These are phyloP conservation scores for Coemansia sp. DNA, from an alignment of 192 early-diverging fungal genomes.

Conservation along the genomic window DNA sequence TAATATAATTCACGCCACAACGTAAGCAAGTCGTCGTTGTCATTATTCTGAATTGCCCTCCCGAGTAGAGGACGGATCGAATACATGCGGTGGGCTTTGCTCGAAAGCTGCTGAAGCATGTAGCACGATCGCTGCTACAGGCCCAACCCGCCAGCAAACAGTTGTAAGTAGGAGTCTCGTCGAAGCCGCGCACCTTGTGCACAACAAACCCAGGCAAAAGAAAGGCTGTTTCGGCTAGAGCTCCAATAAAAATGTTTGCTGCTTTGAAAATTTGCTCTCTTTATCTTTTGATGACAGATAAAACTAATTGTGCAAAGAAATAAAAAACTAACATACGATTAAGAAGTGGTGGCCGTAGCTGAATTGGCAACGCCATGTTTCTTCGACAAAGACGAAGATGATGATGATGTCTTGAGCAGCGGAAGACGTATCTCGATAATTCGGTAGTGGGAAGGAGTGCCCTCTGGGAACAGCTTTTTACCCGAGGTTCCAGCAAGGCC, in stretches of 20 bases:
- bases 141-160: conserved; percentile 61
- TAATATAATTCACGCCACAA: too few species aligned
- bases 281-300: too few species aligned
- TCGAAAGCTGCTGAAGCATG: conserved; percentile 67
- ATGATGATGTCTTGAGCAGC: conserved; percentile 25
- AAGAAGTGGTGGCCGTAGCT: neutral
- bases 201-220: conserved; percentile 49
- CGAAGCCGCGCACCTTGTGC: conserved; percentile 52
- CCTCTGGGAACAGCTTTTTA: conserved; percentile 38
- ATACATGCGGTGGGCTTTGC: conserved; percentile 36
- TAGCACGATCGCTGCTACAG: conserved; percentile 84
- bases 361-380: neutral
- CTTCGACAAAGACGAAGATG: conserved; percentile 6
- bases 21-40: conserved; percentile 17
- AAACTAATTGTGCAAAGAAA: too few species aligned
- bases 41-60: conserved; percentile 24
- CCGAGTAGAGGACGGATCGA: conserved; percentile 48
- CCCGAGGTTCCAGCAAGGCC: conserved; percentile 35
- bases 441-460: conserved; percentile 29
- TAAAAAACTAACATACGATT: too few species aligned
- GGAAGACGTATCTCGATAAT: conserved; percentile 46
- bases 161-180: conserved; percentile 50
- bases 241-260: too few species aligned
- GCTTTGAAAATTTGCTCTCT: too few species aligned
- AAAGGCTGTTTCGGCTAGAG: too few species aligned